These are phyloP conservation scores for Pisolithus marmoratus DNA, from an alignment of 768 basidiomycete species.

Conservation along the genomic window DNA sequence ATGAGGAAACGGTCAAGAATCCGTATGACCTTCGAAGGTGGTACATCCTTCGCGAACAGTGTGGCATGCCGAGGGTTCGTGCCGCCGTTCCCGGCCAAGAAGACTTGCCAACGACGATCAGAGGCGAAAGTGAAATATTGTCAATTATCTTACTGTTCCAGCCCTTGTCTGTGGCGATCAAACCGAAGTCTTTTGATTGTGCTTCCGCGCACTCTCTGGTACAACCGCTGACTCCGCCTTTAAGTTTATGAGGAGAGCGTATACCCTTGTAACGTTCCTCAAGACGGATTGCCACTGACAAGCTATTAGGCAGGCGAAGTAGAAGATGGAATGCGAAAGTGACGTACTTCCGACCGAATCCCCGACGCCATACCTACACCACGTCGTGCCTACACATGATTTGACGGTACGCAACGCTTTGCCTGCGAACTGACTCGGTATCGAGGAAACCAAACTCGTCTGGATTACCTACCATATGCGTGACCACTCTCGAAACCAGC, in stretches of 20 bases:
- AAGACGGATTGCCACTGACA: conserved; percentile 54
- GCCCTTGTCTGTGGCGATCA: conserved; percentile 76
- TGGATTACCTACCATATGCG: conserved; percentile 51
- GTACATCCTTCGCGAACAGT: conserved; percentile 62
- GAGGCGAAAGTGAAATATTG: not conserved
- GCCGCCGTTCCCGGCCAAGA: conserved; percentile 69
- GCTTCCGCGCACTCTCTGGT: conserved; percentile 76
- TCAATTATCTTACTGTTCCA: conserved; percentile 49
- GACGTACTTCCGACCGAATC: conserved; percentile 58
- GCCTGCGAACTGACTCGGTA: conserved; percentile 12
- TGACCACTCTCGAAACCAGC: conserved; percentile 76
- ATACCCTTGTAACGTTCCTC: conserved; percentile 72
- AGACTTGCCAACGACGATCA: conserved; percentile 33
- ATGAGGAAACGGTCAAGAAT: conserved; percentile 63
- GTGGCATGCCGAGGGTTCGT: conserved; percentile 55
- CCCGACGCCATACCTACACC: conserved; percentile 69
- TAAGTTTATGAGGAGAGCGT: conserved; percentile 66
- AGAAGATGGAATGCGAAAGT: not conserved
- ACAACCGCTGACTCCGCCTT: conserved; percentile 73
- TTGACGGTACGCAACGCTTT: conserved; percentile 66
- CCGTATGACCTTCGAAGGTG: conserved; percentile 53
- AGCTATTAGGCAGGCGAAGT: not conserved
- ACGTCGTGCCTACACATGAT: conserved; percentile 67
- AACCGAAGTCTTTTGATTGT: conserved; percentile 67
- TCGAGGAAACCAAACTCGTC: not conserved